Percentiles rank a stretch among this genome's conserved stretches.
These are phyloP conservation scores for Pisolithus tinctorius DNA, from an alignment of 768 basidiomycete species.

Conservation along the genomic window DNA sequence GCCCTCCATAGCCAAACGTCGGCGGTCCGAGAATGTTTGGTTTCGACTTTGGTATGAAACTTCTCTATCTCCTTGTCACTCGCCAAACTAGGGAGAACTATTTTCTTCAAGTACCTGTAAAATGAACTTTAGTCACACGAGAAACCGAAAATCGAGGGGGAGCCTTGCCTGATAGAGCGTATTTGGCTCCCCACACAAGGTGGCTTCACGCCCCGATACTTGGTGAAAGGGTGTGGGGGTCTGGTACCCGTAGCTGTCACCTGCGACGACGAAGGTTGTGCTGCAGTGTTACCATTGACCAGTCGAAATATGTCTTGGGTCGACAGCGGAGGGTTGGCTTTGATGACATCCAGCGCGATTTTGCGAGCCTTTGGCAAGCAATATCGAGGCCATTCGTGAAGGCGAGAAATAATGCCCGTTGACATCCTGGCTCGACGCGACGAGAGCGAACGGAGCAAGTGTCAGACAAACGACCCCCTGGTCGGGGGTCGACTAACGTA, in stretches of 20 bases:
- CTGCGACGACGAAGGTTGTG: not conserved
- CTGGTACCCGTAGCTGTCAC: constrained; percentile 3
- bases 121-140: not conserved
- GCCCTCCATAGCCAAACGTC: constrained; percentile 39
- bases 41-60: constrained; percentile 17
- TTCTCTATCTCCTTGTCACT: constrained; percentile 38
- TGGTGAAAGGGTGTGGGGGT: not conserved
- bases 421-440: too few relatives aligned
- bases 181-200: constrained; percentile 42
- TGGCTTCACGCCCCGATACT: constrained; percentile 15
- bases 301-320: constrained; percentile 23
- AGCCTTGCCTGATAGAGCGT: constrained; percentile 45
- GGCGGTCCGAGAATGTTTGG: constrained; percentile 13
- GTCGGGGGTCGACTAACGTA: too few relatives aligned
- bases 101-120: constrained; percentile 48
- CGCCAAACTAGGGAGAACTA: constrained; percentile 42
- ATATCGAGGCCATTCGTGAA: constrained; percentile 17
- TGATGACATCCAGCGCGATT: constrained; percentile 15
- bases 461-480: too few relatives aligned
- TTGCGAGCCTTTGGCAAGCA: constrained; percentile 16
- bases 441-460: too few relatives aligned
- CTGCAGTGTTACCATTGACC: not conserved
- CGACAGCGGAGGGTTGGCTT: constrained; percentile 15
- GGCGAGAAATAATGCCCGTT: not conserved
- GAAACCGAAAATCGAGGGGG: not conserved